phyloP scores from a whole-genome alignment of 78 protist genomes.

The Dictyostelium citrinum region DNA sequence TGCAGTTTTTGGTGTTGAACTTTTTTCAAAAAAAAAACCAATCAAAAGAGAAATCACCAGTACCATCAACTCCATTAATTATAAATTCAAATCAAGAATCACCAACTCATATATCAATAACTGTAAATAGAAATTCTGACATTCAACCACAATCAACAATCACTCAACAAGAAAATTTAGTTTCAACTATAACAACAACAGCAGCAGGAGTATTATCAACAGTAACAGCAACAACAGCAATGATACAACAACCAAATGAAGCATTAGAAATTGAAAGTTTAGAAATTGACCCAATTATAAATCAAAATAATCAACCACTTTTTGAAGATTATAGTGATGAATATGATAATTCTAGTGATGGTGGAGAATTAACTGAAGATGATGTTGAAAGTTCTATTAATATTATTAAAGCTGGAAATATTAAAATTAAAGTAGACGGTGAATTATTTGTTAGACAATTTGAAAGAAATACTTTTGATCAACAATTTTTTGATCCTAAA shows the following conservation, averaged over 20 bases:
- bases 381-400: not conserved
- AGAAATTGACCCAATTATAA: too few relatives aligned
- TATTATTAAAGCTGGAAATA: not conserved
- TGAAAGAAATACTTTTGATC: too few relatives aligned
- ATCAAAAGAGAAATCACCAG: not conserved
- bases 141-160: not conserved
- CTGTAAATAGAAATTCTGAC: not conserved
- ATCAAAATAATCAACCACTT: too few relatives aligned
- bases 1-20: not conserved
- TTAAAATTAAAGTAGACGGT: not conserved
- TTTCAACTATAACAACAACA: not conserved
- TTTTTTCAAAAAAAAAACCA: not conserved
- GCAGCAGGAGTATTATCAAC: too few relatives aligned
- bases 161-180: not conserved
- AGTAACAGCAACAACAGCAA: too few relatives aligned
- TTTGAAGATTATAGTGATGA: not conserved
- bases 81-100: not conserved
- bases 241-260: not conserved
- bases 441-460: not conserved
- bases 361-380: not conserved
- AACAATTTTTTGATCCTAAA: too few relatives aligned
- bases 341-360: not conserved
- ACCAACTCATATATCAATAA: not conserved
- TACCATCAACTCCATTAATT: not conserved
- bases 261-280: not conserved